These are phyloP conservation scores for Phytophthora quininea DNA, from an alignment of 352 stramenopile genomes.

Conservation along the genomic window DNA sequence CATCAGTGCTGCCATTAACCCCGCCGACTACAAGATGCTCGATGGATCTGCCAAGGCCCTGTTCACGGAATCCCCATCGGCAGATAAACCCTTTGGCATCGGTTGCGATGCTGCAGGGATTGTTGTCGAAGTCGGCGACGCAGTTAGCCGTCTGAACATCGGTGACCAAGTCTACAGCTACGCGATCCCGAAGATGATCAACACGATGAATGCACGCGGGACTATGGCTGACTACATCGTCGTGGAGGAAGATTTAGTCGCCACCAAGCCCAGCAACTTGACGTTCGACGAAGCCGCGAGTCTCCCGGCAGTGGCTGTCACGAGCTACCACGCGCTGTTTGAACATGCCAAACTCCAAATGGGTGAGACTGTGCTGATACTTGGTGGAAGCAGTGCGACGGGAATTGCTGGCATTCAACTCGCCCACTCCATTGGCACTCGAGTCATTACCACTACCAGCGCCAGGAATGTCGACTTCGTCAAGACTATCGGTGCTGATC, in stretches of 20 bases:
- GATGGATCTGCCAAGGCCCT: not conserved
- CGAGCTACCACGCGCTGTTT: constrained; percentile 35
- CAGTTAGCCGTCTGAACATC: not conserved
- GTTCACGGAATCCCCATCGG: constrained; percentile 1
- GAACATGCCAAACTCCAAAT: constrained; percentile 31
- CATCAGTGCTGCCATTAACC: constrained; percentile 18
- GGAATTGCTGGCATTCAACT: constrained; percentile 43
- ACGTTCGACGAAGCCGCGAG: constrained; percentile 36
- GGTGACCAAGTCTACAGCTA: constrained; percentile 18
- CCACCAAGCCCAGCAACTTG: constrained; percentile 40
- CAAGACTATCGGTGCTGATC: constrained; percentile 20
- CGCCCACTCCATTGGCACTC: constrained; percentile 21
- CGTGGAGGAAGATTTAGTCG: constrained; percentile 30
- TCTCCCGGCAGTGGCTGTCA: constrained; percentile 29
- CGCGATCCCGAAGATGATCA: not conserved
- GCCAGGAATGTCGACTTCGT: constrained; percentile 18
- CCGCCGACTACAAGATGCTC: not conserved
- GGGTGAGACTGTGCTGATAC: constrained; percentile 39
- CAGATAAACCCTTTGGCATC: constrained; percentile 7
- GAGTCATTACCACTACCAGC: constrained; percentile 32
- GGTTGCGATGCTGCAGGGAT: constrained; percentile 19
- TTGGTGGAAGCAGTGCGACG: constrained; percentile 34
- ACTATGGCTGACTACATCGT: constrained; percentile 32
- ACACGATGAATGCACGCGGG: constrained; percentile 4
- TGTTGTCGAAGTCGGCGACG: constrained; percentile 12